phyloP scores from a whole-genome alignment of 2,329 filamentous ascomycete species.

The Leptographium lundbergii region DNA sequence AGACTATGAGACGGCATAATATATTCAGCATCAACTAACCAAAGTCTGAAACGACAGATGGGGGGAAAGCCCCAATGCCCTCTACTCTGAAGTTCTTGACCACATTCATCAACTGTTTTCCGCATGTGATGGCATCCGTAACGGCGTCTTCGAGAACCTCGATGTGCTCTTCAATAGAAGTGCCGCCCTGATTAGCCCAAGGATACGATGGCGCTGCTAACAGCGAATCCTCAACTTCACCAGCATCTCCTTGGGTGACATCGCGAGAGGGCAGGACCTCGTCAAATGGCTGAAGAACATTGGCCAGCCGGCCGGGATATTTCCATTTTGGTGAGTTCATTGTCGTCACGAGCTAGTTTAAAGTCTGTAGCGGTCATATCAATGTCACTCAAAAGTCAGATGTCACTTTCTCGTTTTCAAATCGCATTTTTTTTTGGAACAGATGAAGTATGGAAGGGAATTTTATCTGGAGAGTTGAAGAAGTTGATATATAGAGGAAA shows the following conservation, averaged over 20 bases:
- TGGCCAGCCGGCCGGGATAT: not conserved
- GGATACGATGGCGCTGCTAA: not conserved
- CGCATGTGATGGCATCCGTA: not conserved
- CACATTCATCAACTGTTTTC: not conserved
- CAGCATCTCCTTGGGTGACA: not conserved
- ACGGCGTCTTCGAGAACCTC: constrained; percentile 3
- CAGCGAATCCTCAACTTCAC: not conserved
- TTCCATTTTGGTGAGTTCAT: not conserved
- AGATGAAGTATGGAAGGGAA: no score
- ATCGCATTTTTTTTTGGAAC: no score
- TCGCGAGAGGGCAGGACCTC: not conserved
- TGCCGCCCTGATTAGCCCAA: not conserved
- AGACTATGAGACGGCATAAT: not conserved
- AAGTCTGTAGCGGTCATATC: no score
- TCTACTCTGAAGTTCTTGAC: not conserved
- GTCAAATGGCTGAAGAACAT: not conserved
- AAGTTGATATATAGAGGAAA: no score
- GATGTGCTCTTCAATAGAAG: not conserved
- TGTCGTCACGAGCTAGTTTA: no score
- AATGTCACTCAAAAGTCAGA: no score
- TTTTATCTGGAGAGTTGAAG: no score
- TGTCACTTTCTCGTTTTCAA: no score
- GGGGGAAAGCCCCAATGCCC: not conserved
- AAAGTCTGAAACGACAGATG: not conserved
- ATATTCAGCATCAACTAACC: not conserved